Evolutionary conservation across 164 flowering plant species (phyloP).

Genomic region (Paratinospora sagittata): DNA sequence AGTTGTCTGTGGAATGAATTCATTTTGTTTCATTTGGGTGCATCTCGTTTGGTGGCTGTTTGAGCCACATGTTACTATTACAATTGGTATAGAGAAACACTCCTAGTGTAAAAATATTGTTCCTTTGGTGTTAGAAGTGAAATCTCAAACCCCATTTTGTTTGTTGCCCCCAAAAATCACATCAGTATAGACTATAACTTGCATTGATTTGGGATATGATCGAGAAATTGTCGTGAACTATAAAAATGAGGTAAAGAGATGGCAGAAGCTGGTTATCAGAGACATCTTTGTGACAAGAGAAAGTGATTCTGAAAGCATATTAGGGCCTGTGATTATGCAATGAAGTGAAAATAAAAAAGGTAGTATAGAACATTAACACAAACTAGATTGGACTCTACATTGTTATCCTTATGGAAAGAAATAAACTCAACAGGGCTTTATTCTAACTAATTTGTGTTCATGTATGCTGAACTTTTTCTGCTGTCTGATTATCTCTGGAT

Average conservation of each 20-base stretch:
- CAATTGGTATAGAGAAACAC: too few relatives aligned
- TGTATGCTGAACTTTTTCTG: not conserved
- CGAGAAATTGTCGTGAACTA: not conserved
- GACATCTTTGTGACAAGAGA: not conserved
- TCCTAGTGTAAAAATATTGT: too few relatives aligned
- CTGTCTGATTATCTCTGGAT: not conserved
- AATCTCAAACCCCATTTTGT: too few relatives aligned
- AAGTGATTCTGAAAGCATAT: not conserved
- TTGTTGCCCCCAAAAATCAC: too few relatives aligned
- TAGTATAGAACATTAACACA: not conserved
- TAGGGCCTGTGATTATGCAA: not conserved
- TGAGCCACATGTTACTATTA: too few relatives aligned
- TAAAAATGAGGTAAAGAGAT: not conserved
- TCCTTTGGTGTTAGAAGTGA: too few relatives aligned
- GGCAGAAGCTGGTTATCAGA: not conserved
- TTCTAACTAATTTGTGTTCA: not conserved
- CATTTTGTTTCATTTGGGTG: too few relatives aligned
- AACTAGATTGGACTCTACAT: not conserved
- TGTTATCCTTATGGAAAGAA: not conserved
- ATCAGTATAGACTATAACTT: too few relatives aligned
- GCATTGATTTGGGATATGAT: not conserved
- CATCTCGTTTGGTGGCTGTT: too few relatives aligned
- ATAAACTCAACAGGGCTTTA: not conserved
- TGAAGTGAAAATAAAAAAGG: not conserved
- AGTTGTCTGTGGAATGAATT: too few relatives aligned